phyloP scores from a whole-genome alignment of 2,329 filamentous ascomycete species.

The Penicillium sp. region DNA sequence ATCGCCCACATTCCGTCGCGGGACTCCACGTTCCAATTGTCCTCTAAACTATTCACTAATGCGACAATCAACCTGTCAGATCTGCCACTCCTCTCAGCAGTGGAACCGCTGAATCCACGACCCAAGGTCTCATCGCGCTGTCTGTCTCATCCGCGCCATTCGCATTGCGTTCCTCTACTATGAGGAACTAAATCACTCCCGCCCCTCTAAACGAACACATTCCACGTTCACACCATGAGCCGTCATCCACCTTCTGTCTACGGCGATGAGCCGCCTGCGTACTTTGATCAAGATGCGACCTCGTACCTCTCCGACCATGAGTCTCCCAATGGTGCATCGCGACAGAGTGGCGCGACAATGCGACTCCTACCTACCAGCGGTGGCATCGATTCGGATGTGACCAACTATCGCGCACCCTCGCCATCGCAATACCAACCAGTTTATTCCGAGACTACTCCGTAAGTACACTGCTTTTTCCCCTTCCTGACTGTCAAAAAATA shows the following conservation, averaged over 20 bases:
- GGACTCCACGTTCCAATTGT: slow-evolving; percentile 16
- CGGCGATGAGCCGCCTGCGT: slow-evolving; percentile 50
- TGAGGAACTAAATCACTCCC: slow-evolving; percentile 22
- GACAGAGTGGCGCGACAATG: slow-evolving; percentile 48
- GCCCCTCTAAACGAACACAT: slow-evolving; percentile 15
- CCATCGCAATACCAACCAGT: slow-evolving; percentile 34
- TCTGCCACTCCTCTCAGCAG: slow-evolving; percentile 14
- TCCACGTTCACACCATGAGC: slow-evolving; percentile 30
- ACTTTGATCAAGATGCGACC: slow-evolving; percentile 37
- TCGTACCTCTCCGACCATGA: slow-evolving; percentile 38
- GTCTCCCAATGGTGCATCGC: slow-evolving; percentile 30
- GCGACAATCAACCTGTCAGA: slow-evolving; percentile 16
- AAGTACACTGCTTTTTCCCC: slow-evolving; percentile 35
- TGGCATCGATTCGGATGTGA: slow-evolving; percentile 40
- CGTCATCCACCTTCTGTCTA: slow-evolving; percentile 41
- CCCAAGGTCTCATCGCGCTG: slow-evolving; percentile 4
- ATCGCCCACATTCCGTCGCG: slow-evolving; percentile 17
- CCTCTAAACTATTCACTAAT: slow-evolving; percentile 13
- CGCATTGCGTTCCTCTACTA: slow-evolving; percentile 16
- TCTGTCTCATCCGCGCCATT: slow-evolving; percentile 5
- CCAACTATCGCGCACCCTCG: slow-evolving; percentile 32
- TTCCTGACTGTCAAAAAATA: slow-evolving; percentile 7
- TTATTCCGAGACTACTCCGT: slow-evolving; percentile 40
- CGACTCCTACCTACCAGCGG: slow-evolving; percentile 49
- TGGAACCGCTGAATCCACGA: slow-evolving; percentile 1